Evolutionary conservation across 176 grass and related monocot genomes (phyloP), one percentile per base, ranked within the genome.

Genomic region (Oryza glaberrima): DNA sequence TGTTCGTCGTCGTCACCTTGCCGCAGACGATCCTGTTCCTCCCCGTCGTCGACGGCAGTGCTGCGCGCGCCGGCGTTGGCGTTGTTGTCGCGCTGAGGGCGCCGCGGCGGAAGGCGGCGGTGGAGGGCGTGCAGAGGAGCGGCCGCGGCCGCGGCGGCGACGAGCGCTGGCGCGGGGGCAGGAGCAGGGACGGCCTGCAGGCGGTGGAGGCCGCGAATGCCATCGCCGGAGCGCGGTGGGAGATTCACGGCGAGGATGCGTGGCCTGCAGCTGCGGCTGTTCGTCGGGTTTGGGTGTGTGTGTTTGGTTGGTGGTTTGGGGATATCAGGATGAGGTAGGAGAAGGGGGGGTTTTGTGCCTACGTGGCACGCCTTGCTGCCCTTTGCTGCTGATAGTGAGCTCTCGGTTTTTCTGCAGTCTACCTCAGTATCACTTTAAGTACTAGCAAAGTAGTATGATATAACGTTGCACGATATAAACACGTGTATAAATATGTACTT

Each of bases 21-120:
- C 83, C 84, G 47, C 88, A 90, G 46, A 90, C 73, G 79, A 86
- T 82, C 83, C 45, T 82, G 68, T 82, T 82, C 83, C 45, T 82
- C 83, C 54, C 73, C 0, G 78, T 72, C 44, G 83, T 72, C 44
- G 83, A 86, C 11, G 66, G 30, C 30, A 3, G 30, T 32, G 30
- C 30, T 3, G 4, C 16, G 73, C 23, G 75, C 86, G 88, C 23
- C 30, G 30, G 30, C 73, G 73, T 7, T 0, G 82, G 71, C 4
- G 54, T 65, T 22, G 44, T 25, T 45, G 73, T 4, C 19, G 54
- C 15, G 52, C 7, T 20, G 58, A 22, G 3, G 67, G 86, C 19
- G 45, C 83, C 78, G 35, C 0, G 79, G 35, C 0, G 79, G 73
- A 82, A 82, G 30, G 22, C 47, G 72, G 72, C 82, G 58, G 79